Percentiles rank a stretch among this genome's conserved stretches.
Evolutionary conservation across 2,329 filamentous ascomycete genomes (phyloP).

Genomic region (Exophiala sideris): DNA sequence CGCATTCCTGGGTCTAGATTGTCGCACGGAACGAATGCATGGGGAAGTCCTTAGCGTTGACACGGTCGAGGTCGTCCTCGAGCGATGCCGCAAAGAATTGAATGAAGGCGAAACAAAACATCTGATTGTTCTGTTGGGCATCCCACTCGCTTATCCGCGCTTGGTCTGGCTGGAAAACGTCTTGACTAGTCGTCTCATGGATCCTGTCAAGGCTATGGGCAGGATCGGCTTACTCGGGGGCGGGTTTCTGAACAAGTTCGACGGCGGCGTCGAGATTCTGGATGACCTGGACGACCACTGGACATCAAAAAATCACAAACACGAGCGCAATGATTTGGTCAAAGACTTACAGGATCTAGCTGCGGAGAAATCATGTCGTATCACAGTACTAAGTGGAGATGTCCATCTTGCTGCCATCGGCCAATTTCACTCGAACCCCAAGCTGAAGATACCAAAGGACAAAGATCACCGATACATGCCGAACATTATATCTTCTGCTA

Average conservation of each 20-base stretch:
- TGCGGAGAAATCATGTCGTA: slow-evolving; percentile 82
- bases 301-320: slow-evolving; percentile 93
- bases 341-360: slow-evolving; percentile 91
- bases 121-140: slow-evolving; percentile 65
- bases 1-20: slow-evolving; percentile 82
- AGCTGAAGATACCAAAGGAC: slow-evolving; percentile 77
- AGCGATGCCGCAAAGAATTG: slow-evolving; percentile 78
- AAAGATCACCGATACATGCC: slow-evolving; percentile 95
- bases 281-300: slow-evolving; percentile 95
- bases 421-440: slow-evolving; percentile 91
- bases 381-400: slow-evolving; percentile 90
- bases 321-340: slow-evolving; percentile 79
- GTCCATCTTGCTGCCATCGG: slow-evolving; percentile 90
- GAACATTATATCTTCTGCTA: slow-evolving; percentile 89
- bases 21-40: slow-evolving; percentile 82
- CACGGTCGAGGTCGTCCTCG: slow-evolving; percentile 83
- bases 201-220: slow-evolving; percentile 83
- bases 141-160: slow-evolving; percentile 78
- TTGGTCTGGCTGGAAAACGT: slow-evolving; percentile 65
- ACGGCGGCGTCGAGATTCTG: slow-evolving; percentile 85
- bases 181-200: slow-evolving; percentile 79
- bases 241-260: slow-evolving; percentile 78
- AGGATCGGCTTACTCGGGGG: slow-evolving; percentile 72
- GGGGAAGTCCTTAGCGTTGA: slow-evolving; percentile 75
- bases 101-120: slow-evolving; percentile 82